phyloP scores from a whole-genome alignment of 2,329 filamentous ascomycete genomes.

The Clarireedia paspali region DNA sequence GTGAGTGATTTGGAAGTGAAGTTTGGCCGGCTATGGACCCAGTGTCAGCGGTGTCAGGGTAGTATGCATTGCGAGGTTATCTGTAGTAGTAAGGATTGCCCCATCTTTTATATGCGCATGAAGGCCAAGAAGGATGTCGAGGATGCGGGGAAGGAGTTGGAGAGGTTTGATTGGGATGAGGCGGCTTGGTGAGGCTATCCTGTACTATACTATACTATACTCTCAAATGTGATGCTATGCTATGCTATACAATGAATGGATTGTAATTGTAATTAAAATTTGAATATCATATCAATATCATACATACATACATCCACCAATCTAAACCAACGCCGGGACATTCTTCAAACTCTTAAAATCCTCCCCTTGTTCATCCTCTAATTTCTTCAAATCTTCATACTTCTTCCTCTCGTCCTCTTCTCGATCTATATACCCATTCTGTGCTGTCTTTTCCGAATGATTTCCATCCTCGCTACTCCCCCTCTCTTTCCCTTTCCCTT shows the following conservation, averaged over 20 bases:
- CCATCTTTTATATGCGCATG: slow-evolving; percentile 99
- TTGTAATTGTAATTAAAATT: no score
- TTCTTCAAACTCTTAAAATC: not conserved
- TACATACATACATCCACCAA: not conserved
- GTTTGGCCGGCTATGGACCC: slow-evolving; percentile 92
- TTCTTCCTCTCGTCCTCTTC: not conserved
- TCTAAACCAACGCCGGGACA: not conserved
- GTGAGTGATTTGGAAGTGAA: slow-evolving; percentile 88
- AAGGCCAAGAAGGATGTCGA: slow-evolving; percentile 99
- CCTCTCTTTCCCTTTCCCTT: not conserved
- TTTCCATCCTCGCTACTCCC: not conserved
- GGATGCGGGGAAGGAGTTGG: slow-evolving; percentile 84
- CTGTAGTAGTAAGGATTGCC: slow-evolving; percentile 91
- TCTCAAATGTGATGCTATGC: no score
- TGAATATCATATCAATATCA: no score
- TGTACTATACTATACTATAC: no score
- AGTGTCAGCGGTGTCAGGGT: slow-evolving; percentile 95
- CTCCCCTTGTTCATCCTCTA: not conserved
- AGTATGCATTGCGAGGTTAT: slow-evolving; percentile 99
- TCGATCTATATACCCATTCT: not conserved
- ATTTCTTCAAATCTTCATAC: not conserved
- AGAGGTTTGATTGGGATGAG: slow-evolving; percentile 80
- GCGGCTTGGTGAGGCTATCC: slow-evolving; percentile 40
- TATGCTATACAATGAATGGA: no score
- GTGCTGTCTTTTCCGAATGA: not conserved